Evolutionary conservation across 2,329 filamentous ascomycete genomes (phyloP).

Genomic region (Fusarium pseudoanthophilum): DNA sequence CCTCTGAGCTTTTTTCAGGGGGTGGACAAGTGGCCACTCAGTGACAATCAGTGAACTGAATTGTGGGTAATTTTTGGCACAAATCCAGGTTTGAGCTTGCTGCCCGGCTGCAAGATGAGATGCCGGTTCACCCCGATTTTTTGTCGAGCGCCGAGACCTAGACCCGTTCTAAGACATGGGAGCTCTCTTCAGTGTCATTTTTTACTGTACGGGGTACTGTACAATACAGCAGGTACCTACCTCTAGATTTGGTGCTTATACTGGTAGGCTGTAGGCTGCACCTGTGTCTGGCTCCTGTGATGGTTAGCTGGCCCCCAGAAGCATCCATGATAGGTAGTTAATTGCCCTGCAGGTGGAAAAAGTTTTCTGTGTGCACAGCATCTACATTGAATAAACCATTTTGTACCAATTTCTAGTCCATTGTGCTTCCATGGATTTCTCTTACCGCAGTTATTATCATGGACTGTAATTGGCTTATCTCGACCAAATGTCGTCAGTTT

Average conservation of each 20-base stretch:
- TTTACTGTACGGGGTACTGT: slow-evolving; percentile 38
- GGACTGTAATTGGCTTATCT: slow-evolving; percentile 19
- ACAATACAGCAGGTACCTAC: neutral
- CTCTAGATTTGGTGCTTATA: neutral
- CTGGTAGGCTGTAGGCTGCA: neutral
- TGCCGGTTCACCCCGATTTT: slow-evolving; percentile 52
- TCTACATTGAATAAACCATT: neutral
- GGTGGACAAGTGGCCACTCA: slow-evolving; percentile 39
- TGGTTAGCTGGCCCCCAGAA: slow-evolving; percentile 24
- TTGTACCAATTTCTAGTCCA: neutral
- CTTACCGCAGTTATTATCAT: neutral
- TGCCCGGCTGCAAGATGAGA: slow-evolving; percentile 46
- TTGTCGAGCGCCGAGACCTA: slow-evolving; percentile 47
- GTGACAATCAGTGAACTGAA: slow-evolving; percentile 26
- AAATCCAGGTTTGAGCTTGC: slow-evolving; percentile 35
- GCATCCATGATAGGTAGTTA: slow-evolving; percentile 21
- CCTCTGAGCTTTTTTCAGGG: slow-evolving; percentile 33
- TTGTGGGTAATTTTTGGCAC: slow-evolving; percentile 28
- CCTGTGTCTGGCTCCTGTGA: neutral
- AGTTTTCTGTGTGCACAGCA: slow-evolving; percentile 7
- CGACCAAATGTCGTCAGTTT: slow-evolving; percentile 27
- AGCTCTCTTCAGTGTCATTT: slow-evolving; percentile 8
- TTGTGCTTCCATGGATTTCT: neutral
- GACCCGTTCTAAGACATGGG: slow-evolving; percentile 39
- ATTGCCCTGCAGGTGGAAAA: slow-evolving; percentile 13